Evolutionary conservation across 139 green algal genomes (phyloP), one percentile per base, ranked within the genome.

Genomic region (Pseudopediastrum boryanum): DNA sequence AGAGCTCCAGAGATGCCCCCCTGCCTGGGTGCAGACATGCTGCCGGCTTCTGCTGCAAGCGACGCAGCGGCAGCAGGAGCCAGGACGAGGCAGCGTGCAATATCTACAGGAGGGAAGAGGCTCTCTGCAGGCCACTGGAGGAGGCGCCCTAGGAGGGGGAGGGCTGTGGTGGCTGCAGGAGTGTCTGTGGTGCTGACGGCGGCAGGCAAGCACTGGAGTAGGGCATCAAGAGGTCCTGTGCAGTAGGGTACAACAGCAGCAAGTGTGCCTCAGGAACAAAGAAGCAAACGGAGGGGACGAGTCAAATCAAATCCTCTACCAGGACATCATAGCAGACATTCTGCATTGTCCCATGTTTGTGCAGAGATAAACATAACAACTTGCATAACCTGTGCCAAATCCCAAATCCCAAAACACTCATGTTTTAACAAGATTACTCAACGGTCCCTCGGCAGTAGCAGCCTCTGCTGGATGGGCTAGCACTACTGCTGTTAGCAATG

Each of bases 91-190:
- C 92, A 62, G n/a, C 93, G 84, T 0, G 88, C 84, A 2, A 96
- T 70, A 71, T 97, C 93, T 7, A 96, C 78, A 0, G 80, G 84
- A 2, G 93, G 93, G 79, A 96, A 97, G 10, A 97, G 78, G 42
- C 84, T 67, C 0, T 69, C 56, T 0, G 84, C 67, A 7, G 93
- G 93, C 91, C 91, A 96, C 13, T 56, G 41, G 76, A 95, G 84
- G 78, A 96, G 71, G 29, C 81, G 77, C 29, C 29, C 43, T 6
- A 93, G 80, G 66, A 92, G 44, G 0, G 39, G 42, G 10, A 87
- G n/a, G 42, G 87, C 56, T 6, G 62, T 31, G 21, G 76, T 74
- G 19, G 54, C 69, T 13, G 62, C 62, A 10, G 67, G 78, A 50
- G 70, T 21, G 6, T 35, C 13, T 8, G 35, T 54, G 51, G 25